Conservation (phyloP, 768 basidiomycete species). For the Tylopilus balloui region DNA sequence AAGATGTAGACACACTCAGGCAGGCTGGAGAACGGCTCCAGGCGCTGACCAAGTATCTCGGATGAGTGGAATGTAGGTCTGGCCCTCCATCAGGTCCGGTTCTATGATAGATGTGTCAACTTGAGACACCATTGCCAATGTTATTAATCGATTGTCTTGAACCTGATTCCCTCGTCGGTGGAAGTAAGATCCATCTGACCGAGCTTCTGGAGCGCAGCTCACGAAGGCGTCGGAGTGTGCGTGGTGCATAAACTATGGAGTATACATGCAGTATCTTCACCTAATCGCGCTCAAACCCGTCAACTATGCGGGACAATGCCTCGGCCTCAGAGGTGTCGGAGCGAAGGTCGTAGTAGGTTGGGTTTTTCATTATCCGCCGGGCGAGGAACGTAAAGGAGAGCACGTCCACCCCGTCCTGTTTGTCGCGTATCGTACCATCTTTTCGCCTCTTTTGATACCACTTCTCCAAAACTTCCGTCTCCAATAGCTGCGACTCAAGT, state of each 20-base stretch:
- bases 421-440: conserved; percentile 40
- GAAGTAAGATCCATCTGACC: not conserved
- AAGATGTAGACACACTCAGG: conserved; percentile 81
- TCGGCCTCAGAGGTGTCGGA: conserved; percentile 41
- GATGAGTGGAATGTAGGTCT: not conserved
- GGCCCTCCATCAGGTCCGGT: not conserved
- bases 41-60: conserved; percentile 59
- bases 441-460: conserved; percentile 45
- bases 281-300: conserved; percentile 36
- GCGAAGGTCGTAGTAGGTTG: conserved; percentile 72
- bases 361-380: conserved; percentile 68
- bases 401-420: conserved; percentile 69
- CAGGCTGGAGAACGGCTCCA: conserved; percentile 81
- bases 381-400: conserved; percentile 81
- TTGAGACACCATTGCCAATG: not conserved
- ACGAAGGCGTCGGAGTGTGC: not conserved
- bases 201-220: not conserved
- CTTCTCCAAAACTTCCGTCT: conserved; percentile 41
- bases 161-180: no score
- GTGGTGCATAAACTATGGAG: not conserved
- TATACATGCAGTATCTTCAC: not conserved
- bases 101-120: not conserved
- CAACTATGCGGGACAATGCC: conserved; percentile 67
- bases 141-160: no score
- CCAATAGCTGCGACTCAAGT: conserved; percentile 74